Percentiles rank a stretch among this genome's conserved stretches.
phyloP scores from a whole-genome alignment of 2,329 filamentous ascomycete genomes.

The Cryphonectria parasitica region DNA sequence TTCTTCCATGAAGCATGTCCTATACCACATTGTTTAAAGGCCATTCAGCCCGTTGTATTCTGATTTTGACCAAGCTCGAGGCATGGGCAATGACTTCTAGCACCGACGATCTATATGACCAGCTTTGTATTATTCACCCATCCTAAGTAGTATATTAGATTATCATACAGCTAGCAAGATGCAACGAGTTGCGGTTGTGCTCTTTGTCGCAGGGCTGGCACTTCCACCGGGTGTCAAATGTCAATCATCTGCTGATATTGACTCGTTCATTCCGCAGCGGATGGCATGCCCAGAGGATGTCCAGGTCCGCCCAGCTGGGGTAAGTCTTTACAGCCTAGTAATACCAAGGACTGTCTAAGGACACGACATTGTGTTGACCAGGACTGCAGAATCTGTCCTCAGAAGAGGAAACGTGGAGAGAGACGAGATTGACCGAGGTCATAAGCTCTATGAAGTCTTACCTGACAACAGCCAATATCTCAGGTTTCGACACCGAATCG shows the following conservation, averaged over 20 bases:
- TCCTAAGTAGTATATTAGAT: neutral
- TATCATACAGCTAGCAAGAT: neutral
- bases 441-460: neutral
- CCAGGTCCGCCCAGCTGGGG: neutral
- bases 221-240: neutral
- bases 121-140: neutral
- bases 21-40: neutral
- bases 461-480: neutral
- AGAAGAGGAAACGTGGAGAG: neutral
- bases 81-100: neutral
- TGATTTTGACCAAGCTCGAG: too few species aligned
- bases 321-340: neutral
- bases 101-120: neutral
- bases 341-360: too few species aligned
- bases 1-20: neutral
- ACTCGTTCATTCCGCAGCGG: conserved; percentile 6
- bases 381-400: conserved; percentile 1
- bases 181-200: neutral
- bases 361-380: neutral
- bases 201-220: neutral
- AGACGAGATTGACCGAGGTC: neutral
- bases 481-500: neutral
- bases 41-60: too few species aligned
- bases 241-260: neutral
- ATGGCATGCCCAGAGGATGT: conserved; percentile 3